Percentiles rank a stretch among this genome's conserved stretches.
Conservation (phyloP, 306 rosid species). For the Malus fusca region DNA sequence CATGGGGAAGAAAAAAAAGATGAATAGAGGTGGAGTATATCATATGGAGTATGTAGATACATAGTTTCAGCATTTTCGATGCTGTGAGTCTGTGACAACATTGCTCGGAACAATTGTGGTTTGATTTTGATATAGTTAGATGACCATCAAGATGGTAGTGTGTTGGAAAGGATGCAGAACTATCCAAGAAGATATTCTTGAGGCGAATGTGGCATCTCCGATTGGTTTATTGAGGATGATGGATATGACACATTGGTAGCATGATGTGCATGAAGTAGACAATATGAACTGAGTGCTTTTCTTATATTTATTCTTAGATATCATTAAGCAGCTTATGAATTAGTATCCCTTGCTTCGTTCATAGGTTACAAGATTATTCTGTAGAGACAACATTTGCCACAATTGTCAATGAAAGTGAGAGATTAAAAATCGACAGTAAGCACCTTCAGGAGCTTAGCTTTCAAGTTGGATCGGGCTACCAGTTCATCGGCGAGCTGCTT, state of each 20-base stretch:
- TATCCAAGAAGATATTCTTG: neutral
- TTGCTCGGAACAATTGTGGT: neutral
- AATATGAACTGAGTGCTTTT: neutral
- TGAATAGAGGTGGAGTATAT: neutral
- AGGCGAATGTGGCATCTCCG: neutral
- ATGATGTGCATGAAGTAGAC: neutral
- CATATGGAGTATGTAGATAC: neutral
- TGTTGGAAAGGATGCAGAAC: neutral
- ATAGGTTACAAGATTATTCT: constrained; percentile 53
- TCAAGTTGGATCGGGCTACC: constrained; percentile 60
- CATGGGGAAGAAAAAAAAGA: neutral
- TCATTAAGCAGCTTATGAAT: neutral
- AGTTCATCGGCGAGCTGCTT: constrained; percentile 71
- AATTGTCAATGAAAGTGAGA: constrained; percentile 45
- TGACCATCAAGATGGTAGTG: neutral
- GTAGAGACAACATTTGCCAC: constrained; percentile 52
- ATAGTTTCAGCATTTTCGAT: neutral
- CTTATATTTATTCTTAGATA: neutral
- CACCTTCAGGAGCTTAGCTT: constrained; percentile 53
- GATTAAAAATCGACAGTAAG: constrained; percentile 38
- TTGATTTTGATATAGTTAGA: neutral
- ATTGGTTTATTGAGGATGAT: neutral
- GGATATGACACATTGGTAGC: neutral
- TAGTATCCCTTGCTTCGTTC: constrained; percentile 1
- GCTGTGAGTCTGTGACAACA: neutral